Conservation (phyloP, 306 rosid genomes). For the Pterocarpus santalinus region DNA sequence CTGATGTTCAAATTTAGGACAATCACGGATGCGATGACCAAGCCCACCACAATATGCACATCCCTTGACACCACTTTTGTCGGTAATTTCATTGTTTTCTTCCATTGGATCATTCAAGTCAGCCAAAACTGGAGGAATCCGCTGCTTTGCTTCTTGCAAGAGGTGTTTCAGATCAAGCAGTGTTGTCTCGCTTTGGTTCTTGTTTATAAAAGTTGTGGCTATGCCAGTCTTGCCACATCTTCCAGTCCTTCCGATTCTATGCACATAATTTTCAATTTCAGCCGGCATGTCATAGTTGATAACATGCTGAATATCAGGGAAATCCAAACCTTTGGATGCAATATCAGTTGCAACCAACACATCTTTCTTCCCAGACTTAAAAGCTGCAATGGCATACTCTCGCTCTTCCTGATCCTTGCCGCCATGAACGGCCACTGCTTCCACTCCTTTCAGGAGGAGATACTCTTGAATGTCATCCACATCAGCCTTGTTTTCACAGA, state of each 20-base stretch:
- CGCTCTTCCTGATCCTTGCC: conserved; percentile 98
- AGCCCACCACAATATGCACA: conserved; percentile 97
- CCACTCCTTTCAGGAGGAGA: conserved; percentile 93
- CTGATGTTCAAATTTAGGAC: conserved; percentile 92
- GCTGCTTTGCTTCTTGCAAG: conserved; percentile 96
- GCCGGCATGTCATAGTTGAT: conserved; percentile 96
- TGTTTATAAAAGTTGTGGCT: conserved; percentile 92
- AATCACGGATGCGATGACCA: conserved; percentile 88
- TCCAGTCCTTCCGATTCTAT: conserved; percentile 95
- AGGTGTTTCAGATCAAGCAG: conserved; percentile 95
- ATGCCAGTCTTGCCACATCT: conserved; percentile 96
- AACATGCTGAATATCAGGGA: conserved; percentile 96
- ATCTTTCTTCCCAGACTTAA: conserved; percentile 87
- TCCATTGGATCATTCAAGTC: conserved; percentile 95
- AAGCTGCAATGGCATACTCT: conserved; percentile 83
- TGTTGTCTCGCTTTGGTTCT: conserved; percentile 93
- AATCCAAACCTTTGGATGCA: conserved; percentile 95
- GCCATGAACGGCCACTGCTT: conserved; percentile 95
- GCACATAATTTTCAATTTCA: conserved; percentile 95
- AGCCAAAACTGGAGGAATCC: conserved; percentile 94
- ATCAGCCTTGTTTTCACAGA: conserved; percentile 93
- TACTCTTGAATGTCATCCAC: conserved; percentile 97
- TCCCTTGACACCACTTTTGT: conserved; percentile 86
- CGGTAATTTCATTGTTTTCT: conserved; percentile 71
- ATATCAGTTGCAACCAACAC: conserved; percentile 97